Evolutionary conservation across 1,139 yeast species (phyloP), one percentile per base, ranked within the genome.

Genomic region (Suhomyces bolitotheri): DNA sequence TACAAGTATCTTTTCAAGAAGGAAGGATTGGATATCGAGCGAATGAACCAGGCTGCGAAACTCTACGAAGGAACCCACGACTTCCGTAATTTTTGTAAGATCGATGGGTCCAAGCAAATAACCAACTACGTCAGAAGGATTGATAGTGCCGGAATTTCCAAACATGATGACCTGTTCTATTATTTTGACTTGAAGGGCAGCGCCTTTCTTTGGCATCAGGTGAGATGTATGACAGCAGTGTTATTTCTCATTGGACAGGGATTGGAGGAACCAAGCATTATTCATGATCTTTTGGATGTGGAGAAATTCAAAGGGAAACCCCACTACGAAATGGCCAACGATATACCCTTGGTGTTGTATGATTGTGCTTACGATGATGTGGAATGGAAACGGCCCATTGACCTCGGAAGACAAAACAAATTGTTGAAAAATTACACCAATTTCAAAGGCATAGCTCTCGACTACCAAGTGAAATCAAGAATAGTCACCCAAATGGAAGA

Each of bases 181-280:
- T 83, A 82, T 40, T 81, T 92, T 56, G 90, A 89, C 54, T 65
- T 92, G 35, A 73, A 77, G 45, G 99, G 98, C 0, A 70, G 87
- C 2, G 98, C 98, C 6, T 94, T 94, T 50, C 64, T 94, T 40
- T 94, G 98, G 98, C 97, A 94, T 56, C 99, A 94, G 58, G 99
- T 94, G 15, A 75, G 98, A 34, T 89, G 96, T 48, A 92, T 94
- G 95, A 78, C 89, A 64, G 95, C 95, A 0, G 70, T 86, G 6
- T 58, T 94, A 35, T 78, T 94, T 37, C 61, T 83, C 16, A 79
- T 90, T 4, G 98, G 96, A 1, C 96, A 89, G 57, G 69, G 68
- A 12, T 69, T 78, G 19, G 99, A 94, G 58, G 43, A 58, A 0
- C 81, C 87, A 0, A 55, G 61, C 0, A 56, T 89, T 2, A 67